A percentile compares a stretch with the other conserved stretches of the same genome.
These are phyloP conservation scores for Fusarium falciforme DNA, from an alignment of 2,329 filamentous ascomycete genomes.

Conservation along the genomic window DNA sequence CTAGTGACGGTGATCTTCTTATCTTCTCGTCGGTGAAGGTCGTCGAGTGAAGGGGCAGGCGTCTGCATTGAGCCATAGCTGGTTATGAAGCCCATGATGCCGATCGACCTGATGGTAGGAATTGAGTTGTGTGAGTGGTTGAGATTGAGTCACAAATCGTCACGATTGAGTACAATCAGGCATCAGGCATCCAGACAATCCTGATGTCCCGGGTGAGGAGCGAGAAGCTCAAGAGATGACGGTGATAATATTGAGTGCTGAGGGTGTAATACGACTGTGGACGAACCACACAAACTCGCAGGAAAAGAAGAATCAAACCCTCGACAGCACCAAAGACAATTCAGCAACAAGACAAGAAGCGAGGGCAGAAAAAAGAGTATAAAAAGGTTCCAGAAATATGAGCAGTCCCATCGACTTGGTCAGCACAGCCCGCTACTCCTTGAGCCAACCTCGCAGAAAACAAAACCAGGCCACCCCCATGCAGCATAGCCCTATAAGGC, in stretches of 20 bases:
- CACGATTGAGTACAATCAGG: not conserved
- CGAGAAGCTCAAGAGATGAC: not conserved
- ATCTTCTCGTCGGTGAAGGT: conserved; percentile 6
- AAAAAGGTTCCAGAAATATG: not conserved
- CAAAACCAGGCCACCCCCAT: not conserved
- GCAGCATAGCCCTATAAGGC: not conserved
- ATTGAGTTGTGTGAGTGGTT: not conserved
- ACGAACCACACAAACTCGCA: not conserved
- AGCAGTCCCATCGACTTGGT: not conserved
- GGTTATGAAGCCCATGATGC: conserved; percentile 8
- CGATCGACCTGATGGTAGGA: not conserved
- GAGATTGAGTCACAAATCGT: not conserved
- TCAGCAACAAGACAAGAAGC: not conserved
- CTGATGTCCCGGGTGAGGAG: not conserved
- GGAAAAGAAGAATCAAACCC: not conserved
- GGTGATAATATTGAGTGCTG: not conserved
- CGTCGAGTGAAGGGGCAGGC: conserved; percentile 2
- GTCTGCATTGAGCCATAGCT: conserved; percentile 9
- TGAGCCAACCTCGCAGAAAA: not conserved
- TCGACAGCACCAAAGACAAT: not conserved
- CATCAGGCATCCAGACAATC: not conserved
- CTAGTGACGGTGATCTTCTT: not conserved
- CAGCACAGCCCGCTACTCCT: not conserved
- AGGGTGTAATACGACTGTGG: not conserved
- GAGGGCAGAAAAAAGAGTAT: not conserved